A percentile compares a stretch with the other conserved stretches of the same genome.
Evolutionary conservation across 257 asterid species (phyloP).

Genomic region (Solanum acaule): DNA sequence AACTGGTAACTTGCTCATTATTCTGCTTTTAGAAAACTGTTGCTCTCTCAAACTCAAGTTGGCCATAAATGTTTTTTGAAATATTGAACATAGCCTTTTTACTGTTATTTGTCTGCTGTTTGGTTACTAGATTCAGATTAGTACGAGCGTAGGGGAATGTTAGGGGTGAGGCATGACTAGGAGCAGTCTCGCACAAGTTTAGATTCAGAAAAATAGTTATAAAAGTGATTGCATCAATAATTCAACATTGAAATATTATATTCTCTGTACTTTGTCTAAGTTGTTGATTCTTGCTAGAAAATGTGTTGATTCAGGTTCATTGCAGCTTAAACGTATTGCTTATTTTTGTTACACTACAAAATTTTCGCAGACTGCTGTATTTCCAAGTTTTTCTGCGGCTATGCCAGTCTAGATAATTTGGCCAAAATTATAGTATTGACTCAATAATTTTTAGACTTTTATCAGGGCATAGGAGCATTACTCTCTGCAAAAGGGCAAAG

Average conservation of each 20-base stretch:
- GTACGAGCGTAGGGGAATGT: neutral
- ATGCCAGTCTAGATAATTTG: neutral
- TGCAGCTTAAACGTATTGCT: neutral
- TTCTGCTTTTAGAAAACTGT: neutral
- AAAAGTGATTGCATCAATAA: neutral
- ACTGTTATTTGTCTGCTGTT: neutral
- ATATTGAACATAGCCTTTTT: neutral
- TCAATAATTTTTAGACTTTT: conserved; percentile 35
- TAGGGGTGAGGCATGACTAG: neutral
- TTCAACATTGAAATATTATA: neutral
- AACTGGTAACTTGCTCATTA: neutral
- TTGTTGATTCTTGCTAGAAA: neutral
- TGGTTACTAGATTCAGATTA: neutral
- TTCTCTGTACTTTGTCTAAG: neutral
- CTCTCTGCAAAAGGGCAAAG: conserved; percentile 66
- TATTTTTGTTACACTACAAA: neutral
- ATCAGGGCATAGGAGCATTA: conserved; percentile 57
- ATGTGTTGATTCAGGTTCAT: neutral
- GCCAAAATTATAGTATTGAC: conserved; percentile 4
- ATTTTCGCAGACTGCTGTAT: neutral
- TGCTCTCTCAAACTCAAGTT: neutral
- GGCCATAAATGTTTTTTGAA: neutral
- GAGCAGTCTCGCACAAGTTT: neutral
- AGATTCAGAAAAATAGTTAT: neutral
- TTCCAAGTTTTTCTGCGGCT: neutral